Evolutionary conservation across 352 stramenopile genomes (phyloP), one percentile per base, ranked within the genome.

Genomic region (Globisporangium cystogenes): DNA sequence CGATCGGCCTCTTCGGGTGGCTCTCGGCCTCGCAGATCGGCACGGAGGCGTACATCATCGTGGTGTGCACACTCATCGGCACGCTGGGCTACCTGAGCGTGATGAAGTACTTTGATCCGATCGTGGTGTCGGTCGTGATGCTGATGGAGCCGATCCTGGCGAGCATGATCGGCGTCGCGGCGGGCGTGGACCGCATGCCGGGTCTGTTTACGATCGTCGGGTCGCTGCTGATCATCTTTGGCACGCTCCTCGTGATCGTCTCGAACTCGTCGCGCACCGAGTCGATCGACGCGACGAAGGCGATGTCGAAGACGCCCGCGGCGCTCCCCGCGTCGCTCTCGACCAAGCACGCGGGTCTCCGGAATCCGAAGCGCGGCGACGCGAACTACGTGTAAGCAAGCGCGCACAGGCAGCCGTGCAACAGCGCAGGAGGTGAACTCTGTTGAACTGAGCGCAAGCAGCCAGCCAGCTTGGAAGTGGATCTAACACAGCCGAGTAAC

Each of bases 21-120:
- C 54, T 88, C 24, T 84, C 78, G 26, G 61, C 75, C 1, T 62
- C 62, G 15, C 76, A 86, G 14, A 53, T 97, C 15, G 48, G 80
- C 20, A 67, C 92, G n/a, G 70, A 88, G 40, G 53, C 84, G 27
- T 96, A 91, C 62, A 75, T 96, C 29, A 82, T 91, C 45, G 76
- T 96, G 29, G 59, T 96, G 39, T 95, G 88, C 54, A 90, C 95
- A 62, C 67, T 87, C 46, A 72, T 96, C 21, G 86, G 88, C 43
- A 96, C 84, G 12, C 93, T 90, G 67, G 87, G 87, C 15, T 97
- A 94, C 70, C 82, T 97, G 60, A 87, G 75, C 39, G 85, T 95
- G 41, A 90, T 97, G 79, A 96, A 97, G 57, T 96, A 97, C 68
- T 97, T 97, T 59, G 87, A 96, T 57, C 78, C 87, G 23, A 90